Evolutionary conservation across 129 eudicot genomes (phyloP).

Genomic region (carrot (Daucus carota)): DH1_v3.0 NC_030384.2:50258001-50258500

Average conservation of each 20-base stretch:
- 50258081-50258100: background rate
- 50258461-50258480: too few relatives aligned
- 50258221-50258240: background rate
- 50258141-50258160: background rate
- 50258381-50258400: too few relatives aligned
- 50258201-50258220: constrained; percentile 1
- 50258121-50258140: background rate
- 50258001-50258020: constrained; percentile 93
- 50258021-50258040: constrained; percentile 90
- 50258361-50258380: too few relatives aligned
- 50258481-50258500: too few relatives aligned
- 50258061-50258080: constrained; percentile 36
- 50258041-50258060: constrained; percentile 71
- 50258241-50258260: constrained; percentile 1
- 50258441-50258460: too few relatives aligned
- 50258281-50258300: background rate
- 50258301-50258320: background rate
- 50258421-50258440: too few relatives aligned
- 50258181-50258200: background rate
- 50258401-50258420: too few relatives aligned
- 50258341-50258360: too few relatives aligned
- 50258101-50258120: background rate
- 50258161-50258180: constrained; percentile 5
- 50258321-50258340: too few relatives aligned
- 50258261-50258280: constrained; percentile 5